A percentile compares a stretch with the other conserved stretches of the same genome.
Evolutionary conservation across 306 rosid genomes (phyloP).

Genomic region (Begonia peltatifolia): DNA sequence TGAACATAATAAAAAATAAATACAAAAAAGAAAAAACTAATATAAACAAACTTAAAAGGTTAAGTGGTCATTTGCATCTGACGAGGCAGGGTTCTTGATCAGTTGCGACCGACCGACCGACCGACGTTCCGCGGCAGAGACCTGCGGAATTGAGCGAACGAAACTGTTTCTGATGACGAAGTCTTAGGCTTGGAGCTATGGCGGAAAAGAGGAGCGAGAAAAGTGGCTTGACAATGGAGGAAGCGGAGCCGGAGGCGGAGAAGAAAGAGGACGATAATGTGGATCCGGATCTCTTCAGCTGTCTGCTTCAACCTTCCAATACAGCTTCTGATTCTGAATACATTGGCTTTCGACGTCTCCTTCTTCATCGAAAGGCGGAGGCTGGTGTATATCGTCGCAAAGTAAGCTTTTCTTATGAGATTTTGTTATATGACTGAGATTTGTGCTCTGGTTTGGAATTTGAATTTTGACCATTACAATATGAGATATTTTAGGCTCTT

Average conservation of each 20-base stretch:
- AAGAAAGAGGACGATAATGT: slow-evolving; percentile 14
- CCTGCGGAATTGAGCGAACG: too few species aligned
- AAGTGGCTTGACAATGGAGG: slow-evolving; percentile 15
- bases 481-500: too few species aligned
- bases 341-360: slow-evolving; percentile 69
- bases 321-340: slow-evolving; percentile 42
- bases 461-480: too few species aligned
- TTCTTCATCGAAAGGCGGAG: slow-evolving; percentile 53
- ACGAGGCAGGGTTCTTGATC: too few species aligned
- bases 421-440: neutral
- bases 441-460: too few species aligned
- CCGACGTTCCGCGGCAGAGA: too few species aligned
- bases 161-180: slow-evolving; percentile 25
- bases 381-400: slow-evolving; percentile 43
- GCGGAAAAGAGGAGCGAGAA: slow-evolving; percentile 24
- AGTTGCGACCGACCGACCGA: too few species aligned
- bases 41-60: too few species aligned
- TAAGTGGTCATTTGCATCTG: too few species aligned
- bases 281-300: slow-evolving; percentile 62
- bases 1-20: too few species aligned
- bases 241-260: slow-evolving; percentile 8
- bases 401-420: slow-evolving; percentile 27
- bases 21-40: too few species aligned
- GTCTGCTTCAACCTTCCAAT: slow-evolving; percentile 57
- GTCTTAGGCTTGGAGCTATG: slow-evolving; percentile 18